Base-by-base conservation (phyloP, 805 yeast species). In the Babjeviella inositovora region DNA sequence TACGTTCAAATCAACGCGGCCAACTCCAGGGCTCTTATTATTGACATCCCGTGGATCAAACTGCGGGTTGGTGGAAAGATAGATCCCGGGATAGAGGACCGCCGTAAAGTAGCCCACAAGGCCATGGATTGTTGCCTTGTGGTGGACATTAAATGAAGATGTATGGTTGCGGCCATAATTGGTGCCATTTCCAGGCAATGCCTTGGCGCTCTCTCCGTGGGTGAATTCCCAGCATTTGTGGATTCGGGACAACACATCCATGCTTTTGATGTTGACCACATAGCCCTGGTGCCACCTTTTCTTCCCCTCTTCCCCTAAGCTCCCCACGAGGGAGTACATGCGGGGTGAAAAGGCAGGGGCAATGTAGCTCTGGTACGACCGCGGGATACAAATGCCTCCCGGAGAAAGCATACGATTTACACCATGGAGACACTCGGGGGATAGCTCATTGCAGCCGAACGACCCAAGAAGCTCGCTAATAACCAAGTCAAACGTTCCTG, bases 361-460 rank as follows among this genome's bases (percentile, higher is more conserved):
- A 7, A 77, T 38, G 27, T 50, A 69, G 9, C 76, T 60, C 1
- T 70, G 41, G 37, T 75, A 70, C 5, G 58, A 50, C 24, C 57
- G 48, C 8, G 87, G 87, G 17, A 76, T 73, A 46, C 64, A 70
- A 11, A 68, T 44, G 3, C 80, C 75, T 17, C 41, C 27, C 7
- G 33, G 47, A 25, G 43, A 62, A 33, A 44, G 65, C 58, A 34
- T 60, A 28, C 33, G 38, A 33, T 22, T 37, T 31, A 57, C 36
- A 1, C 58, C 47, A 21, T 50, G 52, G 3, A 81, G 43, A 28
- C 90, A 72, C 41, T 85, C 97, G 0, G 97, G 96, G 6, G 80
- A 62, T 10, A 81, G 54, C 41, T 85, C 96, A 44, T 85, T 87
- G 43, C 92, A 87, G 4, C 93, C 96, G 49, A 87, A 77, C 9